Evolutionary conservation across 2,329 filamentous ascomycete genomes (phyloP), one percentile per base, ranked within the genome.

Genomic region (Emydomyces testavorans): DNA sequence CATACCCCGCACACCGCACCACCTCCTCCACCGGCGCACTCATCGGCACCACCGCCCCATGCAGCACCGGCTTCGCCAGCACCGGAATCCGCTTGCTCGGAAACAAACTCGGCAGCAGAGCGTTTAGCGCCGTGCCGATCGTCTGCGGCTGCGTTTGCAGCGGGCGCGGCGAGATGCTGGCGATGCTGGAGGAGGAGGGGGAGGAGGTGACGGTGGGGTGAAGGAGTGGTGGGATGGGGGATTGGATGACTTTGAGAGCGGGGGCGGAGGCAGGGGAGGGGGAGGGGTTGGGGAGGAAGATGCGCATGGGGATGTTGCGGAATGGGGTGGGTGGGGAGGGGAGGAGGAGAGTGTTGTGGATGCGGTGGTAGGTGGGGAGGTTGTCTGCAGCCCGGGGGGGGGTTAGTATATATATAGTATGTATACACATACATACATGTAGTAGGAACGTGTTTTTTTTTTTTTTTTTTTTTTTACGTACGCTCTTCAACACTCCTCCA

Each of bases 31-130:
- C 65, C 20, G 81, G 81, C 1, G 88, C 84, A 50, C 72, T 68
- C 70, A 96, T 83, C 1, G 92, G 90, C 50, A 94, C 77, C 0
- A 80, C 75, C 1, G 82, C 85, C 1, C 92, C 92, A 68, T 98
- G 92, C 58, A 96, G 66, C 5, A 96, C 75, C 1, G 85, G 84
- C 50, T 84, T 82, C 1, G 90, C 92, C 41, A 94, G 75, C 8
- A 95, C 79, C 0, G 87, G 82, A 60, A 86, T 89, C 49, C 88
- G 74, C 55, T 83, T 80, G 62, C 86, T 93, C 0, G 89, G 90
- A 62, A 98, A 98, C 18, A 98, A 69, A 45, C 76, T 76, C 0
- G 90, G 90, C 15, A 96, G 71, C 10, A 92, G 66, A 3, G 67
- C 69, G 61, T 88, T 83, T 49, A 96, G 73, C 0, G 85, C 86